phyloP scores from a whole-genome alignment of 2,329 filamentous ascomycete species.

The Alternaria brassicae region DNA sequence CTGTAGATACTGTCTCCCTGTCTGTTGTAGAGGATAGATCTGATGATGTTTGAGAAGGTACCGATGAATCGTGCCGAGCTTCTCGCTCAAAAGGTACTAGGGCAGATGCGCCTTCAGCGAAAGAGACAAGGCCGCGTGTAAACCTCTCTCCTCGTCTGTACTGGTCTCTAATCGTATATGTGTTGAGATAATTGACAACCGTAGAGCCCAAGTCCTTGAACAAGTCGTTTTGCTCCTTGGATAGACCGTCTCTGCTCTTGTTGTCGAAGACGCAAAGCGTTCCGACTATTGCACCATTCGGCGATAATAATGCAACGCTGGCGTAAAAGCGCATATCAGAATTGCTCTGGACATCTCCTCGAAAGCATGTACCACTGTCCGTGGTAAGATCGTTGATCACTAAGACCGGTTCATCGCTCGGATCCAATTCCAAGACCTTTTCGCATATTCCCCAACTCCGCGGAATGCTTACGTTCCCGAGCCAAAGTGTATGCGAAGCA shows the following conservation, averaged over 20 bases:
- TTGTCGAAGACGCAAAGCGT: conserved; percentile 36
- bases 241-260: conserved; percentile 22
- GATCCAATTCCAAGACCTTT: conserved; percentile 19
- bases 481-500: conserved; percentile 29
- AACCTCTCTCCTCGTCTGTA: conserved; percentile 39
- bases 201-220: conserved; percentile 38
- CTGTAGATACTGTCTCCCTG: neutral
- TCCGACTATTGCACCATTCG: conserved; percentile 35
- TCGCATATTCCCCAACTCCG: conserved; percentile 37
- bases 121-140: conserved; percentile 42
- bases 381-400: conserved; percentile 20
- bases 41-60: neutral
- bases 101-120: conserved; percentile 38
- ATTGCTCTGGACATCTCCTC: conserved; percentile 1
- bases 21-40: neutral
- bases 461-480: conserved; percentile 43
- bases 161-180: conserved; percentile 35
- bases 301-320: conserved; percentile 35
- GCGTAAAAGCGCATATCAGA: conserved; percentile 33
- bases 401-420: conserved; percentile 8
- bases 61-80: neutral
- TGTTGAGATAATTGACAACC: conserved; percentile 36
- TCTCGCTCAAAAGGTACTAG: conserved; percentile 24
- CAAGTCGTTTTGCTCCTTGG: conserved; percentile 17
- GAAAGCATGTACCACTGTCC: neutral